These are phyloP conservation scores for Onygenales sp. DNA, from an alignment of 2,329 filamentous ascomycete genomes.

Conservation along the genomic window DNA sequence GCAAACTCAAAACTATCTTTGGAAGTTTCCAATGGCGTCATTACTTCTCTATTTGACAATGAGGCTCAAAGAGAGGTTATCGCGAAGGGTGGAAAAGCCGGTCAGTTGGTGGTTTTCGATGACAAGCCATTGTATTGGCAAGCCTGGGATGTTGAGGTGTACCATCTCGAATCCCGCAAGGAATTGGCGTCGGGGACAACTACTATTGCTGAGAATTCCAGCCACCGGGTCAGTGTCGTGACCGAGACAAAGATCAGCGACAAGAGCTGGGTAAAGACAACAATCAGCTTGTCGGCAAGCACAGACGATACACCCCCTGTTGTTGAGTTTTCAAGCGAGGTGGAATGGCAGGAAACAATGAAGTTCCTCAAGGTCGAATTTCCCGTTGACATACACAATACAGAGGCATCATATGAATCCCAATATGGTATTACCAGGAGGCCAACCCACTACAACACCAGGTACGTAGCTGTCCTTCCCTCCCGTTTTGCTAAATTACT, in stretches of 20 bases:
- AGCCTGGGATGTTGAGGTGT: slow-evolving; percentile 97
- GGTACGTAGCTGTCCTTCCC: slow-evolving; percentile 32
- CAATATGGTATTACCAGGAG: slow-evolving; percentile 82
- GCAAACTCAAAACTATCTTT: slow-evolving; percentile 69
- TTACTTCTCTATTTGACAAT: slow-evolving; percentile 76
- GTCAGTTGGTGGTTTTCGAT: slow-evolving; percentile 89
- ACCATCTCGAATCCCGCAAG: slow-evolving; percentile 76
- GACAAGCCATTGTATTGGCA: slow-evolving; percentile 98
- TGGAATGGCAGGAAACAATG: slow-evolving; percentile 97
- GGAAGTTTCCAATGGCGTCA: slow-evolving; percentile 62
- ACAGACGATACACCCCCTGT: slow-evolving; percentile 53
- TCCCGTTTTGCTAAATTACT: neutral
- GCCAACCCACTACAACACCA: slow-evolving; percentile 96
- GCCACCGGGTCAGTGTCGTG: slow-evolving; percentile 69
- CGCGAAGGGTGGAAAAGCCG: slow-evolving; percentile 62
- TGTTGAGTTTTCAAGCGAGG: slow-evolving; percentile 70
- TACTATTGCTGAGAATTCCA: slow-evolving; percentile 59
- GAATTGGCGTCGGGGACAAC: slow-evolving; percentile 62
- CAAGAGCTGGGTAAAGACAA: slow-evolving; percentile 75
- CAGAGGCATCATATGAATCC: slow-evolving; percentile 88
- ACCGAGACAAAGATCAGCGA: slow-evolving; percentile 84
- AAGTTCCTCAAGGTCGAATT: slow-evolving; percentile 99
- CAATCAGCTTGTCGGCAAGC: slow-evolving; percentile 66
- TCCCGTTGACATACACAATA: slow-evolving; percentile 82
- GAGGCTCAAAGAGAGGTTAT: slow-evolving; percentile 67